Evolutionary conservation across 495 filamentous ascomycete species (phyloP).

Genomic region (Penicillium cosmopolitanum): DNA sequence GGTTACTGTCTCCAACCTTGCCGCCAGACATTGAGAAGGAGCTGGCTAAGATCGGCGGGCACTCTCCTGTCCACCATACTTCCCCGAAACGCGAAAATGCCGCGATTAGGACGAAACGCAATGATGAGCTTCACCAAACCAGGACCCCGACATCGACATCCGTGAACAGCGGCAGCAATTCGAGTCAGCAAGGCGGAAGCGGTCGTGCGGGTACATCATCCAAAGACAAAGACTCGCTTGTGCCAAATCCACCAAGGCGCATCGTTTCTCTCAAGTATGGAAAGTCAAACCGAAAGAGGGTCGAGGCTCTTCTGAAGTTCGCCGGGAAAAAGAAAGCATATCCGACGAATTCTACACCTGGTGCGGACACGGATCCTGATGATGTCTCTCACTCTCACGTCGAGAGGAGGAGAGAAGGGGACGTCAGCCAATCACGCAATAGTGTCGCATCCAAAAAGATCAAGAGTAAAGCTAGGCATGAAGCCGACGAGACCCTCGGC

Average conservation of each 20-base stretch:
- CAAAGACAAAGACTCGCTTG: conserved; percentile 24
- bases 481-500: conserved; percentile 19
- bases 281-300: conserved; percentile 42
- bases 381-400: conserved; percentile 20
- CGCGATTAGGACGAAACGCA: conserved; percentile 13
- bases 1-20: conserved; percentile 35
- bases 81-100: conserved; percentile 22
- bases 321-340: conserved; percentile 43
- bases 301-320: conserved; percentile 51
- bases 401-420: conserved; percentile 20
- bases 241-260: conserved; percentile 12
- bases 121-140: conserved; percentile 11
- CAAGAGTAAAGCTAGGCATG: conserved; percentile 28
- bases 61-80: conserved; percentile 15
- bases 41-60: conserved; percentile 39
- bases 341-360: conserved; percentile 31
- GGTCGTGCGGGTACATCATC: conserved; percentile 1
- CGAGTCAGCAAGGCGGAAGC: conserved; percentile 12
- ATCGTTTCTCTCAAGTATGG: conserved; percentile 48
- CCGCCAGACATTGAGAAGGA: conserved; percentile 55
- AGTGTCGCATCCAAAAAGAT: conserved; percentile 14
- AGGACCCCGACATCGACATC: conserved; percentile 8
- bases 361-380: conserved; percentile 27
- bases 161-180: conserved; percentile 13
- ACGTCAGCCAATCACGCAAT: conserved; percentile 4